Evolutionary conservation across 2,329 filamentous ascomycete genomes (phyloP).

Genomic region (Aschersonia sp.): DNA sequence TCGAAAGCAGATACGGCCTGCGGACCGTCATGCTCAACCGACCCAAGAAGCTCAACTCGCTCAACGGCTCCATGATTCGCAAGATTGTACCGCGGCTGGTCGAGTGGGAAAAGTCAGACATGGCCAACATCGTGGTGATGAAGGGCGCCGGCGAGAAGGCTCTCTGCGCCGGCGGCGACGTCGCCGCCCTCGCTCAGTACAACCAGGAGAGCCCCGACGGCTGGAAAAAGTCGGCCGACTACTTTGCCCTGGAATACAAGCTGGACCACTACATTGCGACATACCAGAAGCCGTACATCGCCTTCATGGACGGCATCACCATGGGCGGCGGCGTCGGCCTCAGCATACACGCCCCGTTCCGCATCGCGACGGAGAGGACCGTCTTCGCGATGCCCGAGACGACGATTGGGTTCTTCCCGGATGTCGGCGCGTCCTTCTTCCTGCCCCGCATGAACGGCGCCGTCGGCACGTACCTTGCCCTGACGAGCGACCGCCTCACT

Average conservation of each 20-base stretch:
- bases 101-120: slow-evolving; percentile 89
- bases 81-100: slow-evolving; percentile 83
- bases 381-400: slow-evolving; percentile 98
- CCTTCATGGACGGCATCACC: slow-evolving; percentile 94
- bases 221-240: slow-evolving; percentile 61
- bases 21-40: slow-evolving; percentile 90
- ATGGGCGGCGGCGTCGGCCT: slow-evolving; percentile 97
- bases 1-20: slow-evolving; percentile 76
- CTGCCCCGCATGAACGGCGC: slow-evolving; percentile 76
- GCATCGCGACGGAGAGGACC: slow-evolving; percentile 91
- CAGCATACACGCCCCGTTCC: slow-evolving; percentile 86
- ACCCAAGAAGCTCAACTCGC: slow-evolving; percentile 78
- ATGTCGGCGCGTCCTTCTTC: slow-evolving; percentile 95
- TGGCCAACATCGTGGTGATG: slow-evolving; percentile 85
- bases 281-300: slow-evolving; percentile 82
- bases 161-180: slow-evolving; percentile 89
- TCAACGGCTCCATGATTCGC: slow-evolving; percentile 86
- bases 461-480: slow-evolving; percentile 79
- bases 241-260: slow-evolving; percentile 91
- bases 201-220: slow-evolving; percentile 57
- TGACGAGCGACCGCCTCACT: slow-evolving; percentile 72
- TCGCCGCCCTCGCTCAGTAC: slow-evolving; percentile 58
- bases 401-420: slow-evolving; percentile 95
- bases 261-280: slow-evolving; percentile 92
- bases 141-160: slow-evolving; percentile 77